phyloP scores from a whole-genome alignment of 805 yeast species.

The Metschnikowia amazonensis region DNA sequence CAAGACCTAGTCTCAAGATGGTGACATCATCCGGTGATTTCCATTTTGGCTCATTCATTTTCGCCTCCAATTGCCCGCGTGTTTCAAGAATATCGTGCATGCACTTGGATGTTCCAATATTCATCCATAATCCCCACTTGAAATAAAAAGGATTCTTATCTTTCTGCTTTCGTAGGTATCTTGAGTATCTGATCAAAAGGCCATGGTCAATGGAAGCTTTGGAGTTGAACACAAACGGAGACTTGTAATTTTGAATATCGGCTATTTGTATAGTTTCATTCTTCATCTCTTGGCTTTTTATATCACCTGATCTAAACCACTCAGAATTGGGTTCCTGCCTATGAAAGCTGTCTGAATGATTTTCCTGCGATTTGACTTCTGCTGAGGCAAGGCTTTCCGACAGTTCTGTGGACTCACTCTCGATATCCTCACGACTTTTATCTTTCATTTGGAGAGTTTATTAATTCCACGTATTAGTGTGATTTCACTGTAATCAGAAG shows the following conservation, averaged over 20 bases:
- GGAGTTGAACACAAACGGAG: neutral
- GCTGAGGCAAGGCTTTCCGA: neutral
- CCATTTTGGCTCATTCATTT: neutral
- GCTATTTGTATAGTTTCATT: neutral
- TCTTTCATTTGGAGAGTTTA: neutral
- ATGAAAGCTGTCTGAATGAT: too few relatives aligned
- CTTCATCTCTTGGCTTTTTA: neutral
- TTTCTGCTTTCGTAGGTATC: slow-evolving; percentile 1
- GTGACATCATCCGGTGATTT: neutral
- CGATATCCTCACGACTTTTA: neutral
- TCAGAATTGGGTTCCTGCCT: neutral
- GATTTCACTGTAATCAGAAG: too few relatives aligned
- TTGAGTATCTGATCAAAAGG: slow-evolving; percentile 5
- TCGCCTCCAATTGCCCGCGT: slow-evolving; percentile 5
- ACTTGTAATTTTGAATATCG: neutral
- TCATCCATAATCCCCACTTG: slow-evolving; percentile 12
- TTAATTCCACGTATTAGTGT: too few relatives aligned
- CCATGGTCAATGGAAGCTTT: slow-evolving; percentile 2
- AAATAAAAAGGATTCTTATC: slow-evolving; percentile 5
- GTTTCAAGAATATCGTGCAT: slow-evolving; percentile 7
- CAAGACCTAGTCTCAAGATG: slow-evolving; percentile 6
- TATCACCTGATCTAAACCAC: neutral
- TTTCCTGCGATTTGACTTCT: neutral
- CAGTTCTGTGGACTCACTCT: neutral
- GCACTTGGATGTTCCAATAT: neutral